Base-by-base conservation (phyloP, 179 eudicot species). In the Silene coronaria region DNA sequence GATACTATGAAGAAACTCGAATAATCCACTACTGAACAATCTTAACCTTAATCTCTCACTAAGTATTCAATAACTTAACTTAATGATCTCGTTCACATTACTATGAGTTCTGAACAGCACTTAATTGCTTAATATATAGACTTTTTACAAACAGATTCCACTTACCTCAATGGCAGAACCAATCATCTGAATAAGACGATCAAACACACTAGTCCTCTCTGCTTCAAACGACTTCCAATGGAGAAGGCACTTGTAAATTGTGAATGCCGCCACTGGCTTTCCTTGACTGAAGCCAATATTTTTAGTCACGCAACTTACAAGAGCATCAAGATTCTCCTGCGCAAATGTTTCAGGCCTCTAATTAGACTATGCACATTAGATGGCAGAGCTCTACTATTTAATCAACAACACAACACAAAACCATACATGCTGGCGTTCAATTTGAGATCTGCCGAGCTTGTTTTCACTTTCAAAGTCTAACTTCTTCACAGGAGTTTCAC, bases 221-320 rank as follows among this genome's bases (percentile, higher is more conserved):
- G 89, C 84, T 86, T 95, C 97, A 87, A 95, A 92, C 36, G 87
- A 86, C 81, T 83, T 95, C 95, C 97, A 92, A 64, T 88, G 90
- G 61, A 95, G 79, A 80, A 95, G 99, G 75, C 97, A 89, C 85
- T 87, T 92, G 85, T 89, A 95, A 73, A 89, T 92, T 66, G 90
- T 87, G 78, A 86, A 87, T 67, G 97, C 93, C 65, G 97, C 99
- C 71, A 95, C 87, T 67, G 99, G 99, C 81, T 92, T 95, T 67
- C 91, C 99, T 72, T 92, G 86, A 88, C 97, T 88, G 80, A 87
- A 92, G 58, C 99, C 99, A 84, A 91, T 77, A 80, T 90, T 86
- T 76, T 84, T 79, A 9, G 86, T 75, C 68, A 89, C 92, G 76
- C 91, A 91, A 69, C 75, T 84, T 53, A 95, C 82, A 32, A 92